Conservation (phyloP, 2,329 filamentous ascomycete genomes). For the Alternaria sp. region DNA sequence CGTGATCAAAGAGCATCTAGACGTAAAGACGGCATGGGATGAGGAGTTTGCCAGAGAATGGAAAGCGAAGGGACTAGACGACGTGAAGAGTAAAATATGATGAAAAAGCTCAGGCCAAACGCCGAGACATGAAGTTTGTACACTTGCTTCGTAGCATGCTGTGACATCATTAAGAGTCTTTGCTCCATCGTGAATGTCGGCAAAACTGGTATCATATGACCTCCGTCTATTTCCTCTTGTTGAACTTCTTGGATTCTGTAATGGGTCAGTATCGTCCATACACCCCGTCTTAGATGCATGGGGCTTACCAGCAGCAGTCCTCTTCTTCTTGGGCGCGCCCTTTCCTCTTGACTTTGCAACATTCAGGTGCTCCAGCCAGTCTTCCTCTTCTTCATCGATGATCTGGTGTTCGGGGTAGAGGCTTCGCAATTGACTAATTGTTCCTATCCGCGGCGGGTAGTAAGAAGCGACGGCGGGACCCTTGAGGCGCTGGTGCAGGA, state of each 20-base stretch:
- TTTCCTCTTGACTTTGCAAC: slow-evolving; percentile 70
- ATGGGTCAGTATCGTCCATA: slow-evolving; percentile 3
- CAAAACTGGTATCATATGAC: background rate
- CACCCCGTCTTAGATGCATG: background rate
- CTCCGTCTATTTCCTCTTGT: slow-evolving; percentile 51
- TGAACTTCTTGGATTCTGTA: slow-evolving; percentile 55
- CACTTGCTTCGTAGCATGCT: slow-evolving; percentile 1
- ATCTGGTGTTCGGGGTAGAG: slow-evolving; percentile 72
- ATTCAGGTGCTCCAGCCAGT: slow-evolving; percentile 74
- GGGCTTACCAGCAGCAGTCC: slow-evolving; percentile 57
- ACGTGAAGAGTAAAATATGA: slow-evolving; percentile 29
- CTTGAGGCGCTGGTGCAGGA: slow-evolving; percentile 84
- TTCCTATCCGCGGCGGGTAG: slow-evolving; percentile 79
- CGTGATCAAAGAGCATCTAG: slow-evolving; percentile 49
- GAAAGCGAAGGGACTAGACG: slow-evolving; percentile 14
- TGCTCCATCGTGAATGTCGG: background rate
- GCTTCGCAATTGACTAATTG: slow-evolving; percentile 75
- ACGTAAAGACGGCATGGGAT: slow-evolving; percentile 53
- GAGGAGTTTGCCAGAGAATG: slow-evolving; percentile 49
- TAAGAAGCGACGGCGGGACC: slow-evolving; percentile 86
- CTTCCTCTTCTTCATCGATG: slow-evolving; percentile 77
- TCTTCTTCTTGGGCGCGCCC: slow-evolving; percentile 89
- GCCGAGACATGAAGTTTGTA: slow-evolving; percentile 12
- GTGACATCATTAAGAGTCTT: background rate
- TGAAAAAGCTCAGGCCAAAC: background rate